Percentiles rank a stretch among this genome's conserved stretches.
phyloP scores from a whole-genome alignment of 208 protist species.

The Leishmania tropica region DNA sequence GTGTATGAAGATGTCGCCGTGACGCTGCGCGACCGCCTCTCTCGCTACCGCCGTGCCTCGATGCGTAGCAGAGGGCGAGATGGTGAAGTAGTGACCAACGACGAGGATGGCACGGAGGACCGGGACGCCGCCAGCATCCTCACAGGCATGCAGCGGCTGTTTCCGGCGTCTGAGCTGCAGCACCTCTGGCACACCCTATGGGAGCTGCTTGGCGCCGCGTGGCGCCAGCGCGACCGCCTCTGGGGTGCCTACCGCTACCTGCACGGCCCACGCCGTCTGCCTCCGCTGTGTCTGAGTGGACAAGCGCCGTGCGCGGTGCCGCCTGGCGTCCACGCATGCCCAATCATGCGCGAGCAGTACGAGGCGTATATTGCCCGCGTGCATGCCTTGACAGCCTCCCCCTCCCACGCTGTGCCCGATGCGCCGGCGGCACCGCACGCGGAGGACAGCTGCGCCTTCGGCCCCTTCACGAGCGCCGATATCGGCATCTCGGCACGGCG shows the following conservation, averaged over 20 bases:
- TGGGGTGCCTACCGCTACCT: slow-evolving; percentile 52
- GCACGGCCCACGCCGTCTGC: slow-evolving; percentile 19
- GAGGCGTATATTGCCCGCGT: slow-evolving; percentile 6
- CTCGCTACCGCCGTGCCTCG: slow-evolving; percentile 47
- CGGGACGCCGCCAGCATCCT: neutral
- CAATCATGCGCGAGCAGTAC: slow-evolving; percentile 23
- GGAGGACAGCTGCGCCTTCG: slow-evolving; percentile 66
- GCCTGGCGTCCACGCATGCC: slow-evolving; percentile 28
- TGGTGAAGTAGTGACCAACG: neutral
- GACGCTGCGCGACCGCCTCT: slow-evolving; percentile 53
- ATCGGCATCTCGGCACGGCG: slow-evolving; percentile 46
- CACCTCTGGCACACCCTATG: slow-evolving; percentile 67
- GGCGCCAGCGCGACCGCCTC: slow-evolving; percentile 69
- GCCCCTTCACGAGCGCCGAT: slow-evolving; percentile 60
- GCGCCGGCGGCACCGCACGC: slow-evolving; percentile 6
- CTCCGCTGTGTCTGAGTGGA: slow-evolving; percentile 18
- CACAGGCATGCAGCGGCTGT: neutral
- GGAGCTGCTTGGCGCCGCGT: slow-evolving; percentile 62
- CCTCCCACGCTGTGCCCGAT: neutral
- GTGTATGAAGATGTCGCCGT: slow-evolving; percentile 65
- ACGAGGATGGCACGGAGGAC: neutral
- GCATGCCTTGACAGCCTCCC: neutral
- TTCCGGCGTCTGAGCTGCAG: slow-evolving; percentile 26
- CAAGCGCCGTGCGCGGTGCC: slow-evolving; percentile 12
- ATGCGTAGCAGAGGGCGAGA: neutral